A percentile compares a stretch with the other conserved stretches of the same genome.
Evolutionary conservation across 2,329 filamentous ascomycete genomes (phyloP).

Genomic region (Didymellaceae sp.): DNA sequence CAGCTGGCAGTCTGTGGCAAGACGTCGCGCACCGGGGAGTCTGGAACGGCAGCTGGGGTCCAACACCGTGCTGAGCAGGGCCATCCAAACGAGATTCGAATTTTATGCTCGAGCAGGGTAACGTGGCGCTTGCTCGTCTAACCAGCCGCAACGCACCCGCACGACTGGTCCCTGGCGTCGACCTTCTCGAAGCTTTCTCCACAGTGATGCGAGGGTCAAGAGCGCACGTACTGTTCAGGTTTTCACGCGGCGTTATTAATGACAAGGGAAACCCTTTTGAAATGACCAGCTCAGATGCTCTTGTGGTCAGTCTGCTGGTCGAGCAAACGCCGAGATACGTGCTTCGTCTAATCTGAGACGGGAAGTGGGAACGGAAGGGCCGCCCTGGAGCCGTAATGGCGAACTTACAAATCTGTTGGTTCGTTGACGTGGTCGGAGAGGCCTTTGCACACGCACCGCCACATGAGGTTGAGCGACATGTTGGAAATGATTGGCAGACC

Average conservation of each 20-base stretch:
- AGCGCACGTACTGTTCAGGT: slow-evolving; percentile 25
- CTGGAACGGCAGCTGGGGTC: slow-evolving; percentile 32
- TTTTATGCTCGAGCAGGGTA: slow-evolving; percentile 39
- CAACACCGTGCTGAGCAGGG: slow-evolving; percentile 20
- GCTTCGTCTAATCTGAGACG: slow-evolving; percentile 40
- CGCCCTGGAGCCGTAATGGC: slow-evolving; percentile 42
- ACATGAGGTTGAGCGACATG: slow-evolving; percentile 19
- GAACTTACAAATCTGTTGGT: slow-evolving; percentile 24
- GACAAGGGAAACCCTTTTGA: slow-evolving; percentile 31
- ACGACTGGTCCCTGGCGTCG: slow-evolving; percentile 41
- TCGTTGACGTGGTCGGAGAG: slow-evolving; percentile 23
- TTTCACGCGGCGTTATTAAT: slow-evolving; percentile 33
- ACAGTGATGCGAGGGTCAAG: slow-evolving; percentile 34
- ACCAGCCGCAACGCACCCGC: slow-evolving; percentile 36
- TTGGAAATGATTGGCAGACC: slow-evolving; percentile 4
- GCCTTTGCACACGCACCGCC: slow-evolving; percentile 29
- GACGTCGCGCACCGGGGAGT: slow-evolving; percentile 27
- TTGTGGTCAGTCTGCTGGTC: slow-evolving; percentile 16
- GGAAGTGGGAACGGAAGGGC: slow-evolving; percentile 42
- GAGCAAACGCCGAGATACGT: slow-evolving; percentile 25
- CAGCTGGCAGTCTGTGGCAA: slow-evolving; percentile 33
- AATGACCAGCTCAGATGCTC: slow-evolving; percentile 28
- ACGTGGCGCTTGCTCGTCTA: slow-evolving; percentile 35
- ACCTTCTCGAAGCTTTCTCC: slow-evolving; percentile 41
- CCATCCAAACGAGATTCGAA: slow-evolving; percentile 37